These are phyloP conservation scores for Mycena indigotica DNA, from an alignment of 768 basidiomycete genomes.

Conservation along the genomic window DNA sequence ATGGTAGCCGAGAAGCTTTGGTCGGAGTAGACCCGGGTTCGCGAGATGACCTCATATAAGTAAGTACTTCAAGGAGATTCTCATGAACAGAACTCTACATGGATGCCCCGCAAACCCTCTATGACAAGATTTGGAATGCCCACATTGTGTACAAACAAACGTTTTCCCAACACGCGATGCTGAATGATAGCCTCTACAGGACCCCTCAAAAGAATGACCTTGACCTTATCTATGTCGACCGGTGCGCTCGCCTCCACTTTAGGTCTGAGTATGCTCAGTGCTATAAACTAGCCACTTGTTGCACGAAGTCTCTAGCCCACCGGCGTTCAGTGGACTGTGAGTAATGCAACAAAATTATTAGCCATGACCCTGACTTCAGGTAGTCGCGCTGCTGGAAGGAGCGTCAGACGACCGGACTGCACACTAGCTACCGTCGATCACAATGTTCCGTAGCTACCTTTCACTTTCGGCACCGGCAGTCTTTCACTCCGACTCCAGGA, in stretches of 20 bases:
- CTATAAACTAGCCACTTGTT: constrained; percentile 54
- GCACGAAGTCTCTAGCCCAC: constrained; percentile 92
- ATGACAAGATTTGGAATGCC: constrained; percentile 98
- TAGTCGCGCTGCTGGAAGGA: constrained; percentile 72
- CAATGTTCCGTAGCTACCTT: constrained; percentile 80
- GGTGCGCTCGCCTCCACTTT: constrained; percentile 42
- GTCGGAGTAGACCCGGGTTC: too few species aligned
- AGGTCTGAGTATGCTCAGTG: background rate
- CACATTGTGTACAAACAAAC: constrained; percentile 75
- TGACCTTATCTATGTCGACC: constrained; percentile 81
- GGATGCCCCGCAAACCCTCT: constrained; percentile 88
- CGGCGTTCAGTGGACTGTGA: constrained; percentile 86
- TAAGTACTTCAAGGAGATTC: too few species aligned
- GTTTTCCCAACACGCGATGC: constrained; percentile 7
- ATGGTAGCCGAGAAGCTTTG: too few species aligned
- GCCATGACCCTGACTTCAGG: background rate
- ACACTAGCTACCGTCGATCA: constrained; percentile 90
- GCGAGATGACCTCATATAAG: too few species aligned
- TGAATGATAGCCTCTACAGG: constrained; percentile 39
- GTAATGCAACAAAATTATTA: constrained; percentile 20
- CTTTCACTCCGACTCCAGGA: constrained; percentile 44
- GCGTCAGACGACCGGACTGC: constrained; percentile 83
- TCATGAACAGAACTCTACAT: background rate
- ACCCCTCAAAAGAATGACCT: constrained; percentile 72
- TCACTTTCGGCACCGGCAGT: constrained; percentile 75